A percentile compares a stretch with the other conserved stretches of the same genome.
Conservation (phyloP, 2,329 filamentous ascomycete genomes). For the Bipolaris victoriae region DNA sequence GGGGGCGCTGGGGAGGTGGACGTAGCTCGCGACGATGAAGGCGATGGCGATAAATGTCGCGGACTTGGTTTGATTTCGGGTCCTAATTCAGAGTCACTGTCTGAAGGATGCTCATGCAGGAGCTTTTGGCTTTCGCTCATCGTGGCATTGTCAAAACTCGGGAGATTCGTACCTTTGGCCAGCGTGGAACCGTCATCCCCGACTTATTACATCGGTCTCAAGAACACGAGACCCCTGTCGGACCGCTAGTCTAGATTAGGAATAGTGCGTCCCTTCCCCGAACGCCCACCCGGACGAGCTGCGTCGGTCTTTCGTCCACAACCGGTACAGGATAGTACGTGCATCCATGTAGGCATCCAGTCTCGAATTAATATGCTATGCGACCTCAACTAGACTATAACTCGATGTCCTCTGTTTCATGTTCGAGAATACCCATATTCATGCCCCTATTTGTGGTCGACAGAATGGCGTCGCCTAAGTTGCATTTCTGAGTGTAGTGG, state of each 20-base stretch:
- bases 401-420: neutral
- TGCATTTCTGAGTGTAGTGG: neutral
- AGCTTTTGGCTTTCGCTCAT: slow-evolving; percentile 50
- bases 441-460: neutral
- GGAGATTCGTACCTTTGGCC: neutral
- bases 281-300: neutral
- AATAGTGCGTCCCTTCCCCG: neutral
- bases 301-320: neutral
- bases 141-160: slow-evolving; percentile 41
- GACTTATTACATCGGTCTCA: slow-evolving; percentile 11
- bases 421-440: neutral
- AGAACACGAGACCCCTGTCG: slow-evolving; percentile 21
- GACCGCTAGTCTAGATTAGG: slow-evolving; percentile 3
- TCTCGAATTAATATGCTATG: neutral
- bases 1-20: slow-evolving; percentile 40
- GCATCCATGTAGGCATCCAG: neutral
- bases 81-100: slow-evolving; percentile 41
- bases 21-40: slow-evolving; percentile 34
- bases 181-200: slow-evolving; percentile 9
- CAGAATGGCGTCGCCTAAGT: neutral
- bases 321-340: neutral
- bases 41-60: slow-evolving; percentile 36
- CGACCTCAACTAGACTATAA: too few relatives aligned
- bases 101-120: slow-evolving; percentile 43
- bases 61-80: slow-evolving; percentile 21